Evolutionary conservation across 441 rosid species (phyloP).

Genomic region (Cnidoscolus chayamansa): DNA sequence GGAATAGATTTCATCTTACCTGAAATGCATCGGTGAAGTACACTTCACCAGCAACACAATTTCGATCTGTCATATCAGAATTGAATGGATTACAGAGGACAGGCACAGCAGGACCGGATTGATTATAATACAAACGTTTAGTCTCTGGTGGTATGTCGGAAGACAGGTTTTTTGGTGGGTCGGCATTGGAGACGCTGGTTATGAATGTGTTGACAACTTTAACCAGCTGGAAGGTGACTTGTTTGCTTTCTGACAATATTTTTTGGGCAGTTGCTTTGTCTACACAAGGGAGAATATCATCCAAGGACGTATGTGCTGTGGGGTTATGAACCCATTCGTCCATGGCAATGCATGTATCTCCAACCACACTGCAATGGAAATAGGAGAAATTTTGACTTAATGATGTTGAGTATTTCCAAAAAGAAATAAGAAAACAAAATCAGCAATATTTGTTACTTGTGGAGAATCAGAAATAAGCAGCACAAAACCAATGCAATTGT

Average conservation of each 20-base stretch:
- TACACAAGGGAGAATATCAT: conserved; percentile 78
- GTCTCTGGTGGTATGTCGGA: conserved; percentile 38
- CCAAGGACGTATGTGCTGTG: conserved; percentile 69
- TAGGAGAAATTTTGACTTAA: neutral
- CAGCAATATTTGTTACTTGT: conserved; percentile 46
- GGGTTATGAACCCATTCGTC: conserved; percentile 82
- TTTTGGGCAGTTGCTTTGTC: conserved; percentile 73
- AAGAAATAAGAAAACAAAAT: neutral
- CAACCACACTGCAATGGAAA: conserved; percentile 46
- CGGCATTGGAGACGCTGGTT: conserved; percentile 36
- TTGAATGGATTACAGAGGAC: conserved; percentile 71
- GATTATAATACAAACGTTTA: conserved; percentile 55
- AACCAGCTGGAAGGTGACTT: conserved; percentile 52
- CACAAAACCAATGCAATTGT: conserved; percentile 63
- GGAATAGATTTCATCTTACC: conserved; percentile 35
- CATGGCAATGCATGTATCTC: conserved; percentile 83
- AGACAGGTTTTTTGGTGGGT: conserved; percentile 19
- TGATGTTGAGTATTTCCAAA: neutral
- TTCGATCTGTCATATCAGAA: conserved; percentile 52
- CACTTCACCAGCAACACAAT: conserved; percentile 57
- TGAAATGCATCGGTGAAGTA: conserved; percentile 55
- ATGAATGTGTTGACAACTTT: conserved; percentile 45
- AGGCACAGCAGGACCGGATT: conserved; percentile 80
- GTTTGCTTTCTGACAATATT: conserved; percentile 46
- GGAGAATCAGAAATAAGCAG: conserved; percentile 67